Conservation (phyloP, 192 early-diverging fungal species). For the Backusella westeae region DNA sequence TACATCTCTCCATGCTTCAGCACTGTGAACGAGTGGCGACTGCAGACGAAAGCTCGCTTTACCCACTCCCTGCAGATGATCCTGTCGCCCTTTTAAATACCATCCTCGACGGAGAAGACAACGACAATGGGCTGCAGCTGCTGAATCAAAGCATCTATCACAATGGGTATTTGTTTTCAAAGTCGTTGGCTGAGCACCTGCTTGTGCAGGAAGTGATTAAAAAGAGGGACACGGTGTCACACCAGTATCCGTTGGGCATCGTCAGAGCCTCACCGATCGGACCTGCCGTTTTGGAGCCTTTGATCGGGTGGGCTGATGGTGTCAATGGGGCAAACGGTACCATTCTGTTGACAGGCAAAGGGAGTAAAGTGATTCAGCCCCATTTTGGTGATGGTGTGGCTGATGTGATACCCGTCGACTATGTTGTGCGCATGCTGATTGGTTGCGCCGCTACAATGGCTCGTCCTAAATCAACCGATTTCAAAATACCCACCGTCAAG, state of each 20-base stretch:
- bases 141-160: conserved; percentile 26
- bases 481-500: not conserved
- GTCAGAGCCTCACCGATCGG: conserved; percentile 29
- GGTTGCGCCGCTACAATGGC: conserved; percentile 11
- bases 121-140: not conserved
- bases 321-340: conserved; percentile 33
- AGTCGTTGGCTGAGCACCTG: conserved; percentile 46
- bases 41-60: not conserved
- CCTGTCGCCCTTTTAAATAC: conserved; percentile 14
- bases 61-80: conserved; percentile 12
- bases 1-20: conserved; percentile 27
- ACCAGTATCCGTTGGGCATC: conserved; percentile 32
- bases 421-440: conserved; percentile 29
- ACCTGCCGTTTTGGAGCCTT: conserved; percentile 28
- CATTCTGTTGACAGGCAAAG: conserved; percentile 31
- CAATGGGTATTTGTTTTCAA: conserved; percentile 47
- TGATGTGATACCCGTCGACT: conserved; percentile 38
- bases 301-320: conserved; percentile 39
- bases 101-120: not conserved
- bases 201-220: conserved; percentile 24
- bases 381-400: conserved; percentile 24
- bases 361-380: conserved; percentile 25
- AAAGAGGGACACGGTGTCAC: conserved; percentile 20
- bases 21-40: not conserved
- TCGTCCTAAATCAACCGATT: not conserved